Evolutionary conservation across 2,329 filamentous ascomycete genomes (phyloP).

Genomic region (Scedosporium boydii): DNA sequence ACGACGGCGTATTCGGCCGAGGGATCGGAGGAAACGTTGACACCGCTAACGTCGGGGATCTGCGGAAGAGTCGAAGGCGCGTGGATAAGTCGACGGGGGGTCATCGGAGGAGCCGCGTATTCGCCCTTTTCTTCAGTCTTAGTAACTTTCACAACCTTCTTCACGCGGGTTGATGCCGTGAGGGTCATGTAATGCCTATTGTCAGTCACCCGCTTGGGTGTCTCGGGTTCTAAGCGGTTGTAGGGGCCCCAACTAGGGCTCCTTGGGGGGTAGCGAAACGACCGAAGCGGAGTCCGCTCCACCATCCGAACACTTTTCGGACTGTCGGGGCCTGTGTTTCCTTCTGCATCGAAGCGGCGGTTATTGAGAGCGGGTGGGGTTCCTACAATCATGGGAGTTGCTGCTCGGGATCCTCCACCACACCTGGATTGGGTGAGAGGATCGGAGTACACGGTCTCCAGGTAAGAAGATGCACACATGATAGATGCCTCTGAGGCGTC

Average conservation of each 20-base stretch:
- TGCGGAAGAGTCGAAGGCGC: slow-evolving; percentile 64
- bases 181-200: slow-evolving; percentile 28
- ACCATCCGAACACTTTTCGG: slow-evolving; percentile 37
- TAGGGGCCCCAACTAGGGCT: background rate
- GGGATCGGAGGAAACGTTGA: slow-evolving; percentile 56
- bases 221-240: background rate
- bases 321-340: slow-evolving; percentile 20
- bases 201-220: slow-evolving; percentile 23
- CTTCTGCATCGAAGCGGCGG: slow-evolving; percentile 11
- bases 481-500: slow-evolving; percentile 77
- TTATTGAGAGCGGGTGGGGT: slow-evolving; percentile 16
- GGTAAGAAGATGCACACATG: slow-evolving; percentile 62
- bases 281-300: slow-evolving; percentile 7
- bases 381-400: slow-evolving; percentile 61
- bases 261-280: background rate
- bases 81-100: slow-evolving; percentile 52
- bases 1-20: slow-evolving; percentile 77
- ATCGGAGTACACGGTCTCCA: slow-evolving; percentile 72
- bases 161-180: slow-evolving; percentile 35
- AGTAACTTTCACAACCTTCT: slow-evolving; percentile 27
- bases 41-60: slow-evolving; percentile 61
- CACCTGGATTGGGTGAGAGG: slow-evolving; percentile 39
- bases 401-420: slow-evolving; percentile 46
- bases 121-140: slow-evolving; percentile 42
- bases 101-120: slow-evolving; percentile 29